Base-by-base conservation (phyloP, 179 eudicot genomes). In the Camellia oleifera region DNA sequence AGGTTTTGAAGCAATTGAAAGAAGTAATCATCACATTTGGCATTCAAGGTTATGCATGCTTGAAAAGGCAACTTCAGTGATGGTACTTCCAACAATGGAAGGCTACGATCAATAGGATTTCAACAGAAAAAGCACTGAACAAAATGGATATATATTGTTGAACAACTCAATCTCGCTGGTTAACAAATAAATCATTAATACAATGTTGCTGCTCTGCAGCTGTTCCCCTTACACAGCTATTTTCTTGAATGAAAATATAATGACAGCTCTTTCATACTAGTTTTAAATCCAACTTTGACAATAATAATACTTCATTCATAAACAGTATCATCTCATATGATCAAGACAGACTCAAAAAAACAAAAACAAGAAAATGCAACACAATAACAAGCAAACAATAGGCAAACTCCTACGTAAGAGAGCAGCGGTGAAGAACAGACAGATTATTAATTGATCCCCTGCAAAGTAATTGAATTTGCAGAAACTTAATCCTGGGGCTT, bases 401-500 rank as follows among this genome's bases (percentile, higher is more conserved):
- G 66, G 67, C 53, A 74, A 40, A 11, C 67, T 57, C 63, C 46
- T 73, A 58, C 11, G 65, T 74, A 8, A 57, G 53, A 58, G 53
- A 58, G 77, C 66, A 58, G 77, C 77, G n/a, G 66, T 52, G 3
- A 44, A 40, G 52, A 40, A 74, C 77, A 42, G 32, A 10, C 20
- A 32, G 20, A 48, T 48, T 48, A 48, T 48, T 64, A 7, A 18
- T 64, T 62, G 66, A 62, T 62, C 66, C 68, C 68, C 2, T 64
- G 68, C 68, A 23, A 64, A 32, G 48, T 15, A 67, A 12, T 67
- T 54, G 3, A 69, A 17, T 45, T 58, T 14, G 2, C n/a, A 1
- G 48, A 20, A 74, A 74, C 67, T 81, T 66, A 84, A 63, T 74
- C 85, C 66, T 82, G 88, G 74, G 93, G 91, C 84, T 90, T 92